A percentile compares a stretch with the other conserved stretches of the same genome.
Conservation (phyloP, 768 basidiomycete genomes). For the Lactarius trivialis region DNA sequence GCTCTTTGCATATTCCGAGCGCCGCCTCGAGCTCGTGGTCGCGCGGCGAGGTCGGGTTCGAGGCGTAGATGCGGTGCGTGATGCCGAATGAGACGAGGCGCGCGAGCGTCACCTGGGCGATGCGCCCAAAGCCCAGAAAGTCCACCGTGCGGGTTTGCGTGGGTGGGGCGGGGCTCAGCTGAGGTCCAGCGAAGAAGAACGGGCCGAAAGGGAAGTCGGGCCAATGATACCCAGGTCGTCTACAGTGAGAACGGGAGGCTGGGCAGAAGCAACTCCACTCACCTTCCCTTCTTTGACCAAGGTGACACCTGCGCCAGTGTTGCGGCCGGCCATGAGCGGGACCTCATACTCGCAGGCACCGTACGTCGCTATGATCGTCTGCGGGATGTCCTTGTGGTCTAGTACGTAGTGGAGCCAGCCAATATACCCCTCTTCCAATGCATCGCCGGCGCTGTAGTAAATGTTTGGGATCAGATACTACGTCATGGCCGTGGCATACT, state of each 20-base stretch:
- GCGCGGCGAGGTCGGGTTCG: slow-evolving; percentile 47
- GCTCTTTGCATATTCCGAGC: slow-evolving; percentile 19
- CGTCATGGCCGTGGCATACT: no score
- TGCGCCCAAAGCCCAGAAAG: slow-evolving; percentile 93
- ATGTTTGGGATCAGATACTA: no score
- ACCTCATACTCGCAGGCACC: no score
- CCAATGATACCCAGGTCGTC: slow-evolving; percentile 52
- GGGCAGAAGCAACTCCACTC: slow-evolving; percentile 24
- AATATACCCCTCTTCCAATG: no score
- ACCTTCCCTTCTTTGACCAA: slow-evolving; percentile 69
- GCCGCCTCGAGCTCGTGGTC: slow-evolving; percentile 35
- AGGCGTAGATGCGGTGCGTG: slow-evolving; percentile 62
- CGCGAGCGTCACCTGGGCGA: slow-evolving; percentile 75
- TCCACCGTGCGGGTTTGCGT: slow-evolving; percentile 63
- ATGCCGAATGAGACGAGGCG: slow-evolving; percentile 81
- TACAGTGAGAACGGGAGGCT: neutral
- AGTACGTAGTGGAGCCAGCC: no score
- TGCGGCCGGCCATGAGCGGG: slow-evolving; percentile 81
- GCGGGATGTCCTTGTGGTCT: no score
- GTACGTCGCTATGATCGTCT: no score
- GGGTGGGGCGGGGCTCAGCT: slow-evolving; percentile 50
- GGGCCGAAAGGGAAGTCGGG: slow-evolving; percentile 72
- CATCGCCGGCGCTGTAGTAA: no score
- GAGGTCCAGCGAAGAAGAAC: slow-evolving; percentile 78
- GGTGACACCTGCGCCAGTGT: slow-evolving; percentile 54